Conservation (phyloP, 148 eudicot species). For the Nepenthes gracilis region DNA sequence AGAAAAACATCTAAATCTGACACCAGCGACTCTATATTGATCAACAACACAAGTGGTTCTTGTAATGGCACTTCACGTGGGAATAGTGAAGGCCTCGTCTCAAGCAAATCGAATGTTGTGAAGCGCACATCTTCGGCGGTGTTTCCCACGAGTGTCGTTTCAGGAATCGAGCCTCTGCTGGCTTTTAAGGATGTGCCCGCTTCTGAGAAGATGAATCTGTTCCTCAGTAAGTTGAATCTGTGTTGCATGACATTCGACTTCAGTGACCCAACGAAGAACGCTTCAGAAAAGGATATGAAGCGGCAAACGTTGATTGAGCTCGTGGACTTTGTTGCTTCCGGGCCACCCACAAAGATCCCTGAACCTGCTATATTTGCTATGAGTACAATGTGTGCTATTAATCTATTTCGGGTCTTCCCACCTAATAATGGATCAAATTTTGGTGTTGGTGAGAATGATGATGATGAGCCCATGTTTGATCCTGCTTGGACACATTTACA, state of each 20-base stretch:
- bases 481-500: conserved; percentile 10
- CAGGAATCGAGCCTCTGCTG: not conserved
- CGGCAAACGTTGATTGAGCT: not conserved
- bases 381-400: not conserved
- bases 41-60: too few species aligned
- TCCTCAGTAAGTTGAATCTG: not conserved
- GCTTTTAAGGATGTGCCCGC: not conserved
- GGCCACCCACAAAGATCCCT: not conserved
- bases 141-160: too few species aligned
- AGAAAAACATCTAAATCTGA: not conserved
- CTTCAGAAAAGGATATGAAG: not conserved
- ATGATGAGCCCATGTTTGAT: conserved; percentile 8
- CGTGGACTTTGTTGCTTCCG: not conserved
- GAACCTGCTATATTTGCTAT: not conserved
- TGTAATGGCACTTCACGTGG: too few species aligned
- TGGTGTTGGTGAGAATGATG: conserved; percentile 4
- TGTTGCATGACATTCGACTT: not conserved
- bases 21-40: not conserved
- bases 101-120: not conserved
- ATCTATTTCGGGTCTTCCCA: conserved; percentile 5
- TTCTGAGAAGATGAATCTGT: conserved; percentile 1
- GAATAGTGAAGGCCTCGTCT: not conserved
- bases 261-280: not conserved
- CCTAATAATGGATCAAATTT: not conserved
- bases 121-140: too few species aligned